A percentile compares a stretch with the other conserved stretches of the same genome.
phyloP scores from a whole-genome alignment of 441 rosid species.

The Populus hybrid region DNA sequence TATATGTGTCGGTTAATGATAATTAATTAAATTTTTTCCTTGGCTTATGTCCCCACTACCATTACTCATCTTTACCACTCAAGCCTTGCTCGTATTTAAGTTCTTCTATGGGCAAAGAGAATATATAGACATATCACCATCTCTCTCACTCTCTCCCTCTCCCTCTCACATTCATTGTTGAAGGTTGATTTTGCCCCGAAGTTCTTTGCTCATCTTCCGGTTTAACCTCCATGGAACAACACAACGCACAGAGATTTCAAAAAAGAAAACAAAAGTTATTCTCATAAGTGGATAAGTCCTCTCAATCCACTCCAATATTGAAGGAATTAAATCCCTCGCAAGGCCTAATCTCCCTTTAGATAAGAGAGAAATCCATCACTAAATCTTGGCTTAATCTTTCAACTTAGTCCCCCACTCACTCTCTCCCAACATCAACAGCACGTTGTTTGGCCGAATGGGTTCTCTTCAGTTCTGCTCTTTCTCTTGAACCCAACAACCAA shows the following conservation, averaged over 20 bases:
- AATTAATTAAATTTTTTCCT: too few relatives aligned
- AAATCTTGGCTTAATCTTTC: constrained; percentile 34
- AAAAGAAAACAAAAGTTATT: constrained; percentile 23
- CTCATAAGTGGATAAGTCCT: constrained; percentile 53
- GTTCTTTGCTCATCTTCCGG: constrained; percentile 45
- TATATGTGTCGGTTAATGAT: too few relatives aligned
- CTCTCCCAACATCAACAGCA: constrained; percentile 13
- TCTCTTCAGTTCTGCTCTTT: constrained; percentile 20
- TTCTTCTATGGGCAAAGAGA: constrained; percentile 25
- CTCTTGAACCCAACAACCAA: constrained; percentile 11
- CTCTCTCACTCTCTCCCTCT: constrained; percentile 20
- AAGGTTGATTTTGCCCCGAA: constrained; percentile 44
- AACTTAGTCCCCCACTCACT: constrained; percentile 11
- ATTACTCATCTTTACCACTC: neutral
- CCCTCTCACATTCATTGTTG: constrained; percentile 24
- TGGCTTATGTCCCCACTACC: constrained; percentile 18
- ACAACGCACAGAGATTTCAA: constrained; percentile 24
- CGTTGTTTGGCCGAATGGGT: constrained; percentile 19
- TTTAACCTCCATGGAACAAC: constrained; percentile 38
- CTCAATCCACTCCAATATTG: constrained; percentile 35
- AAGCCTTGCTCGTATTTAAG: constrained; percentile 7
- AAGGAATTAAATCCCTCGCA: constrained; percentile 12
- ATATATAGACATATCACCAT: constrained; percentile 38
- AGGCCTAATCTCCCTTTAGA: constrained; percentile 20
- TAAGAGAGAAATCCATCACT: constrained; percentile 21